Base-by-base conservation (phyloP, 306 rosid species). In the Prunus salicina region DNA sequence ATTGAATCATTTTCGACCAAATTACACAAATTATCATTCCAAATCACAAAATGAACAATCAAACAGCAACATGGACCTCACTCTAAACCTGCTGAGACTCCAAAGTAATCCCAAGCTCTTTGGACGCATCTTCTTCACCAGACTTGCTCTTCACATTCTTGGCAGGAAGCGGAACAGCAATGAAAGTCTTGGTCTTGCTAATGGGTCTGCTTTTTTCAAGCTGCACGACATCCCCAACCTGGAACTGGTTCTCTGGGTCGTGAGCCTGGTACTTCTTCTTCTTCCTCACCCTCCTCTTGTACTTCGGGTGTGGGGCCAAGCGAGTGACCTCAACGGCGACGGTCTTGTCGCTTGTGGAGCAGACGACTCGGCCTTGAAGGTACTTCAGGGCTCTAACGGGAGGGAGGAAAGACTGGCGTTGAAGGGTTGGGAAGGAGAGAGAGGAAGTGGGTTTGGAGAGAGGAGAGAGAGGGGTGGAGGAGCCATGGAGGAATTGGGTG, bases 241-340 rank as follows among this genome's bases (percentile, higher is more conserved):
- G 52, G 96, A 95, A 95, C 41, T 69, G 87, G 83, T 92, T 95
- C 3, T 92, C 92, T 0, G 92, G 90, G 87, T 95, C 99, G 69
- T 95, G 99, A 55, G 96, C 93, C 75, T 95, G 99, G 76, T 87
- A 95, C 97, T 92, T 95, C 93, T 95, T 95, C 98, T 88, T 92
- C 89, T 77, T 91, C 92, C 90, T 91, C 13, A 92, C 81, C 41
- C 97, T 87, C 69, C 92, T 86, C 86, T 95, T 92, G 93, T 95
- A 95, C 81, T 95, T 92, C 0, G 97, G 93, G 82, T 95, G 98
- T 45, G 96, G 90, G 9, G 98, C 97, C 22, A 95, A 64, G 1
- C 97, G 91, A 1, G 88, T 88, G 28, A 95, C 99, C 72, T 95
- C 97, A 6, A 95, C 99, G 18, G 97, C 85, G 27, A 92, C 88